Evolutionary conservation across 2,329 filamentous ascomycete species (phyloP).

Genomic region (Cucurbitaria berberidis): DNA sequence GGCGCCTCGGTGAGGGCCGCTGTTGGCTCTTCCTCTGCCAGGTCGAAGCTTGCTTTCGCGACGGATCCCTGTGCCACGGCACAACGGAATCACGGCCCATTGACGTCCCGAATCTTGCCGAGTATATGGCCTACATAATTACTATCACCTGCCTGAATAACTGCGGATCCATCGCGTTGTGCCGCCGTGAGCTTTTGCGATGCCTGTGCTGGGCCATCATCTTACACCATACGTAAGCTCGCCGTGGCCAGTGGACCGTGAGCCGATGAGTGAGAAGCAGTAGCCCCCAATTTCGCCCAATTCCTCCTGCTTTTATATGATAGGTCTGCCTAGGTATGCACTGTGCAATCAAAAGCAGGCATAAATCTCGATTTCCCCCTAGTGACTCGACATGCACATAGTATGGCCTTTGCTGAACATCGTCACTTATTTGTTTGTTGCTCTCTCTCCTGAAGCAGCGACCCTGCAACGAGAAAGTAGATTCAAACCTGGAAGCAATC

Average conservation of each 20-base stretch:
- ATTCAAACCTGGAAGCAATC: not conserved
- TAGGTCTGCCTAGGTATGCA: too few relatives aligned
- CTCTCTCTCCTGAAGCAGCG: too few relatives aligned
- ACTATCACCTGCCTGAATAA: slow-evolving; percentile 7
- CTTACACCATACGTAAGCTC: not conserved
- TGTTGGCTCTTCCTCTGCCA: slow-evolving; percentile 16
- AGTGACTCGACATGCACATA: too few relatives aligned
- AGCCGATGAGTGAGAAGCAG: not conserved
- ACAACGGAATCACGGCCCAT: slow-evolving; percentile 28
- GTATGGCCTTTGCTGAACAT: too few relatives aligned
- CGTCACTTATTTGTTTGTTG: too few relatives aligned
- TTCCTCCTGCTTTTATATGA: not conserved
- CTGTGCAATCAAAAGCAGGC: not conserved
- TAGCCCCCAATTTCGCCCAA: not conserved
- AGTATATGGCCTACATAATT: slow-evolving; percentile 3
- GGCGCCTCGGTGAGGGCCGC: slow-evolving; percentile 18
- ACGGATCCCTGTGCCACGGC: slow-evolving; percentile 25
- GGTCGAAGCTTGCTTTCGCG: slow-evolving; percentile 20
- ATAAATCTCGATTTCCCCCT: not conserved
- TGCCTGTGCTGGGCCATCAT: not conserved
- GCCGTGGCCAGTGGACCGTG: slow-evolving; percentile 6
- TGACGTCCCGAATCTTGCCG: slow-evolving; percentile 28
- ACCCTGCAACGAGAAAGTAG: not conserved
- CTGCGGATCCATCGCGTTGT: not conserved
- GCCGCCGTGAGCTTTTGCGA: not conserved